Conservation (phyloP, 805 yeast species). For the Pichia manshurica region DNA sequence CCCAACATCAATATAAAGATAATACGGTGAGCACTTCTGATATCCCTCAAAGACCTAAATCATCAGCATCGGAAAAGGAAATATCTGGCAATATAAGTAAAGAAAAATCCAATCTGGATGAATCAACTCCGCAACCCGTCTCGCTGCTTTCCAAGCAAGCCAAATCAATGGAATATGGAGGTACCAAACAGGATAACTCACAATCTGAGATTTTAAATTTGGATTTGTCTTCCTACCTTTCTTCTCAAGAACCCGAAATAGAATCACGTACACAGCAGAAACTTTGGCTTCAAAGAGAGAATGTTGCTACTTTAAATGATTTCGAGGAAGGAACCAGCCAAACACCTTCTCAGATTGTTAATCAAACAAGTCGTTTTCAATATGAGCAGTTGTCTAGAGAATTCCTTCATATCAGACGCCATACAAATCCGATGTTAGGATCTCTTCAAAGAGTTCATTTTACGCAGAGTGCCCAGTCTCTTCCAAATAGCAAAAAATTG, state of each 20-base stretch:
- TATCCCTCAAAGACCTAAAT: neutral
- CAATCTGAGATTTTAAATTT: constrained; percentile 5
- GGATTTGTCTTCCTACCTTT: constrained; percentile 28
- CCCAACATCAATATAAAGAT: neutral
- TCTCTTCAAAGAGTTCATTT: constrained; percentile 34
- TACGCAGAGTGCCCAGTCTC: neutral
- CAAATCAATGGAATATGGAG: neutral
- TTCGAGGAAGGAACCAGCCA: constrained; percentile 27
- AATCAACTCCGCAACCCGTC: neutral
- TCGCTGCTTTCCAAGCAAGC: constrained; percentile 10
- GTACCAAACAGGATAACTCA: neutral
- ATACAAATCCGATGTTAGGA: constrained; percentile 63
- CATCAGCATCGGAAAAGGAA: neutral
- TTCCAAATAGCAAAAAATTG: neutral
- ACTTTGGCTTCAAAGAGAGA: constrained; percentile 76
- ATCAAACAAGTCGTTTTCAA: constrained; percentile 57
- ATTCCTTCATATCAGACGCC: constrained; percentile 61
- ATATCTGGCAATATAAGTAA: neutral
- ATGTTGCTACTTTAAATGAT: constrained; percentile 54
- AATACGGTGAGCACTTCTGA: too few relatives aligned
- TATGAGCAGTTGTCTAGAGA: constrained; percentile 75
- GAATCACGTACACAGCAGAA: constrained; percentile 79
- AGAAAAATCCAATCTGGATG: neutral
- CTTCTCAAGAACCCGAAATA: constrained; percentile 31
- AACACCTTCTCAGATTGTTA: constrained; percentile 21